Conservation (phyloP, 495 filamentous ascomycete species). For the Neurospora sp. region DNA sequence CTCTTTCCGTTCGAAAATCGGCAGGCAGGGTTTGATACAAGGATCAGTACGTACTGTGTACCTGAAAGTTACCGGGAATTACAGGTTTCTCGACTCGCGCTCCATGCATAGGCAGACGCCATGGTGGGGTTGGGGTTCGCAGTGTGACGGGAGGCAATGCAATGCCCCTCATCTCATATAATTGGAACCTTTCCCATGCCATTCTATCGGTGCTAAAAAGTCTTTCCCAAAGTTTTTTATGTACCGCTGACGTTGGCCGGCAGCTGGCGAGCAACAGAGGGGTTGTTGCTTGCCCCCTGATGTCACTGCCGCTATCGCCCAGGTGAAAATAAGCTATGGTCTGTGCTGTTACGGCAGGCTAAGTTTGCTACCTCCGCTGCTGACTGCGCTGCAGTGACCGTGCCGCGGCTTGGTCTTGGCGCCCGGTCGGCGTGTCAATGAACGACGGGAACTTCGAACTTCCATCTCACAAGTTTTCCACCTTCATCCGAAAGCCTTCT, state of each 20-base stretch:
- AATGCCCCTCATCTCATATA: not conserved
- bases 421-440: not conserved
- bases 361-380: not conserved
- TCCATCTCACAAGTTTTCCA: not conserved
- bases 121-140: not conserved
- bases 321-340: conserved; percentile 19
- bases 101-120: not conserved
- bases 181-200: not conserved
- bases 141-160: not conserved
- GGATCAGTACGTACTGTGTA: not conserved
- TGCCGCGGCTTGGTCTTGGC: not conserved
- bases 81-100: not conserved
- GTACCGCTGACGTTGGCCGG: not conserved
- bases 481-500: not conserved
- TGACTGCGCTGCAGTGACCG: not conserved
- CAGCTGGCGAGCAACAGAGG: not conserved
- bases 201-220: not conserved
- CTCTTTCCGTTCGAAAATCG: not conserved
- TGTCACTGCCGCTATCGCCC: not conserved
- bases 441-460: not conserved
- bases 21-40: not conserved
- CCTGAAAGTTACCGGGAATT: not conserved
- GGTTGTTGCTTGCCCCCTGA: not conserved
- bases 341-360: conserved; percentile 11
- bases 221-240: not conserved